Evolutionary conservation across 257 asterid species (phyloP).

Genomic region (Catharanthus roseus): DNA sequence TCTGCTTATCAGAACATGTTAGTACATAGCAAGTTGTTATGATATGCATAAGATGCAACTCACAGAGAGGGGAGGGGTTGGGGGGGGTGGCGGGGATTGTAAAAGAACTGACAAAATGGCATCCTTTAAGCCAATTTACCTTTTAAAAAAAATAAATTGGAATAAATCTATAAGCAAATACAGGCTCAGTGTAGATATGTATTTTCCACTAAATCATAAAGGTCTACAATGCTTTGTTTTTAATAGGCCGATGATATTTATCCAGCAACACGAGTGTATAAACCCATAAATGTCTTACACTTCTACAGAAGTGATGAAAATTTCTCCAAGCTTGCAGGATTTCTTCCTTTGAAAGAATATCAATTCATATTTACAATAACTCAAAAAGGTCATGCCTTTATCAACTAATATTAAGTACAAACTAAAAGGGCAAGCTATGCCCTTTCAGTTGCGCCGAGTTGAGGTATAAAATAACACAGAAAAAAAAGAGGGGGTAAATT

Average conservation of each 20-base stretch:
- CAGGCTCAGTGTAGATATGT: neutral
- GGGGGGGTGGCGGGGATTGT: too few relatives aligned
- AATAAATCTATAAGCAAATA: neutral
- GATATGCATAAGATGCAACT: neutral
- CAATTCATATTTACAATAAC: neutral
- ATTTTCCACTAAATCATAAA: neutral
- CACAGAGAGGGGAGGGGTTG: neutral
- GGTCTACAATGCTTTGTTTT: neutral
- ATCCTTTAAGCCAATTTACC: neutral
- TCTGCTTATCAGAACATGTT: neutral
- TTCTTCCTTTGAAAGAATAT: neutral
- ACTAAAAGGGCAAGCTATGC: neutral
- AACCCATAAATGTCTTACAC: neutral
- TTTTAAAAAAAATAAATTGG: neutral
- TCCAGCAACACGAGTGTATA: neutral
- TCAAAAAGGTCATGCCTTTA: neutral
- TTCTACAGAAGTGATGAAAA: neutral
- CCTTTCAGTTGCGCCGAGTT: neutral
- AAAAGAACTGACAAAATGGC: neutral
- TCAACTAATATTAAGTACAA: neutral
- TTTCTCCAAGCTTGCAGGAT: too few relatives aligned
- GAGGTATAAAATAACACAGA: neutral
- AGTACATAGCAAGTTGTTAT: neutral
- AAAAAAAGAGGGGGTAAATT: neutral
- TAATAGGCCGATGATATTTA: neutral